These are phyloP conservation scores for Eragrostis curvula DNA, from an alignment of 176 grass and related monocot species.

Conservation along the genomic window DNA sequence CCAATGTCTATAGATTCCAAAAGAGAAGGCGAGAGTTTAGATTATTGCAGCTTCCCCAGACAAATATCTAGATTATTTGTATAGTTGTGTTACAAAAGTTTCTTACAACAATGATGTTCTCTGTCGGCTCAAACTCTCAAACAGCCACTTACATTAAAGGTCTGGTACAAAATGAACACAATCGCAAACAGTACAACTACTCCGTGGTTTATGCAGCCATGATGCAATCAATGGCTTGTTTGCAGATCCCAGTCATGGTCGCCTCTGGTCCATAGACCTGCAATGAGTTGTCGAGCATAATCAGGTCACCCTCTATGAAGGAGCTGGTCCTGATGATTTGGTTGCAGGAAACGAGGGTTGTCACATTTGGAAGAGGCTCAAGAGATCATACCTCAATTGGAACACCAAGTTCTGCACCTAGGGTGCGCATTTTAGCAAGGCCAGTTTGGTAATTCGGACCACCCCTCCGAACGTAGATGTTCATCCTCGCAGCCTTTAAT, in stretches of 20 bases:
- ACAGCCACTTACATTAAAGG: not conserved
- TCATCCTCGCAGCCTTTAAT: constrained; percentile 87
- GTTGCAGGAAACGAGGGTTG: constrained; percentile 5
- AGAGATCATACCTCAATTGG: constrained; percentile 79
- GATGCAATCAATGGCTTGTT: constrained; percentile 91
- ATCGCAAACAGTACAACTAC: not conserved
- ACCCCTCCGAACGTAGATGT: constrained; percentile 91
- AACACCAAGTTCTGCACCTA: constrained; percentile 76
- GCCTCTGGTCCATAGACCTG: constrained; percentile 95
- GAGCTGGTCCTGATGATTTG: not conserved
- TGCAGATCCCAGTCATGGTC: constrained; percentile 98
- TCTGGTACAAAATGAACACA: constrained; percentile 22
- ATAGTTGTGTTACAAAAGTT: not conserved
- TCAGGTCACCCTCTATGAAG: constrained; percentile 20
- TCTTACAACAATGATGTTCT: constrained; percentile 23
- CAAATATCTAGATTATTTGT: constrained; percentile 37
- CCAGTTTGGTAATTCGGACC: constrained; percentile 96
- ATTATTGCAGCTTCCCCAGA: not conserved
- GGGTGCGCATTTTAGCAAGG: constrained; percentile 88
- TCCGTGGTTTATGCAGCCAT: constrained; percentile 51
- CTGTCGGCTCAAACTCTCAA: constrained; percentile 1
- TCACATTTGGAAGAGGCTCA: not conserved
- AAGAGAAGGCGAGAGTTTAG: not conserved
- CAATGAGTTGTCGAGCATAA: constrained; percentile 33
- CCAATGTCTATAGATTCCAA: not conserved